Evolutionary conservation across 2,329 filamentous ascomycete species (phyloP).

Genomic region (Mariannaea sp.): DNA sequence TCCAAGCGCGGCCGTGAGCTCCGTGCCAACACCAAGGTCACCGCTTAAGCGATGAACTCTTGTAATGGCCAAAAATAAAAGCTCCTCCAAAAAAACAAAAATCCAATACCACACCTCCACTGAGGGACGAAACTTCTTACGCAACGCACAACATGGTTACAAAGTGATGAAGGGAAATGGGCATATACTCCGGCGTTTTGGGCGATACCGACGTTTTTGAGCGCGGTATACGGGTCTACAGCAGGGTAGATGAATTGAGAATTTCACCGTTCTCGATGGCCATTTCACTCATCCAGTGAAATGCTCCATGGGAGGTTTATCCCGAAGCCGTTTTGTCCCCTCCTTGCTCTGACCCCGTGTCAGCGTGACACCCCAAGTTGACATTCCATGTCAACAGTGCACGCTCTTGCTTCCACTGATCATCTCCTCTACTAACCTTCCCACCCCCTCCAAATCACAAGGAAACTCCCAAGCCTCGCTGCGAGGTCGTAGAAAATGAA

Average conservation of each 20-base stretch:
- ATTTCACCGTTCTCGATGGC: constrained; percentile 66
- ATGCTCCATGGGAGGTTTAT: constrained; percentile 77
- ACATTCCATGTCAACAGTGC: constrained; percentile 13
- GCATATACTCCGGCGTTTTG: constrained; percentile 49
- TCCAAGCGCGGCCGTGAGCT: constrained; percentile 81
- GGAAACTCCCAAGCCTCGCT: constrained; percentile 5
- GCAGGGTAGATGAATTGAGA: constrained; percentile 51
- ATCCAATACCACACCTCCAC: constrained; percentile 28
- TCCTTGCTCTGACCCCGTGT: constrained; percentile 29
- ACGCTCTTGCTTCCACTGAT: constrained; percentile 7
- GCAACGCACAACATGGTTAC: constrained; percentile 29
- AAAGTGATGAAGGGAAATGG: constrained; percentile 41
- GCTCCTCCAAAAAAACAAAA: constrained; percentile 26
- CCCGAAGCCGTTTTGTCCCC: constrained; percentile 62
- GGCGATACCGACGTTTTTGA: constrained; percentile 38
- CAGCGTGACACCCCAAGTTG: constrained; percentile 17
- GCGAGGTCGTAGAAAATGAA: constrained; percentile 26
- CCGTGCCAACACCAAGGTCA: constrained; percentile 71
- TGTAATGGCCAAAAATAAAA: constrained; percentile 25
- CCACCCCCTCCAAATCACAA: too few relatives aligned
- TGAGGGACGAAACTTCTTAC: constrained; percentile 32
- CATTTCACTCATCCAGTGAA: constrained; percentile 71
- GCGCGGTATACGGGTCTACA: constrained; percentile 41
- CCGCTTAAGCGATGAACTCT: constrained; percentile 53
- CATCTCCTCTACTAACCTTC: constrained; percentile 29